Conservation (phyloP, 208 protist genomes). For the Acanthamoeba polyphaga region DNA sequence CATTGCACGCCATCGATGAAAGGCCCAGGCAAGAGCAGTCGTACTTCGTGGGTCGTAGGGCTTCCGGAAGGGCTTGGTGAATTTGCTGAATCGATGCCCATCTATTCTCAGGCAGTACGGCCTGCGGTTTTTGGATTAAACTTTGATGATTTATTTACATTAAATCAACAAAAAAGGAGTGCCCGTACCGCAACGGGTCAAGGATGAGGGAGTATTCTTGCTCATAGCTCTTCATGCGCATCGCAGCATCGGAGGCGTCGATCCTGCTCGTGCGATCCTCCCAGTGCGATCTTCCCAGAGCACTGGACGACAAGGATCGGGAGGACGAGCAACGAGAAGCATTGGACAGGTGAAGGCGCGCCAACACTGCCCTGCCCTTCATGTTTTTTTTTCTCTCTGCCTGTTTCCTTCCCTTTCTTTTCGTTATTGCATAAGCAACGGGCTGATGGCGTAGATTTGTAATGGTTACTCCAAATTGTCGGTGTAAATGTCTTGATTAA, state of each 20-base stretch:
- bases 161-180: not conserved
- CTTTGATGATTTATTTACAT: not conserved
- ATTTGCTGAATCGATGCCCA: slow-evolving; percentile 15
- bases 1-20: not conserved
- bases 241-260: not conserved
- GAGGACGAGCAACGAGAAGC: too few species aligned
- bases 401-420: too few species aligned
- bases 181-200: not conserved
- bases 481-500: too few species aligned
- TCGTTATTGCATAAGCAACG: too few species aligned
- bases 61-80: not conserved
- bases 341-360: too few species aligned
- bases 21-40: not conserved
- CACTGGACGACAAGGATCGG: too few species aligned
- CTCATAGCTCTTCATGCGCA: not conserved
- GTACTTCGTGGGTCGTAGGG: slow-evolving; percentile 6
- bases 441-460: too few species aligned
- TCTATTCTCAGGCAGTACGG: not conserved
- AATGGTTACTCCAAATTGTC: too few species aligned
- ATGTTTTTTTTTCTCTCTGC: too few species aligned
- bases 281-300: too few species aligned
- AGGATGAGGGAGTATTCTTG: not conserved
- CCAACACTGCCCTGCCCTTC: too few species aligned
- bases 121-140: not conserved
- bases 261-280: too few species aligned